Evolutionary conservation across 208 protist species (phyloP), one percentile per base, ranked within the genome.

Genomic region (Porcisia deanei): DNA sequence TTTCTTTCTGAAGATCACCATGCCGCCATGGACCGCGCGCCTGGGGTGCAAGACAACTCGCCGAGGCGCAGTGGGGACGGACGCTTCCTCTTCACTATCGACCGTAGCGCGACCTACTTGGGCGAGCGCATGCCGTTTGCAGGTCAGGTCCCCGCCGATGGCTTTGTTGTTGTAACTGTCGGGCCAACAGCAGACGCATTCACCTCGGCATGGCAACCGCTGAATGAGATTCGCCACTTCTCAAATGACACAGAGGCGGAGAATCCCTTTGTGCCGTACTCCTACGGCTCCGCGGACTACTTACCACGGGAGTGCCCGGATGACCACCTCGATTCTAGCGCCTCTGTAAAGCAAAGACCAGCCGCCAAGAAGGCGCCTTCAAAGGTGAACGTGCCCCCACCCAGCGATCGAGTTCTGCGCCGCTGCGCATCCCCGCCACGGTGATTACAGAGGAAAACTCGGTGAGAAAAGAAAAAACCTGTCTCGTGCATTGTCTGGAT

Each of bases 161-260:
- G 78, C 54, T 72, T 78, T 49, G 78, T 82, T 1, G 78, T 82
- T 16, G 78, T 82, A 25, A 78, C 72, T 30, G 59, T 82, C 20
- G 78, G 58, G 1, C 68, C 67, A 12, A 80, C 68, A 8, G 49
- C 68, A 41, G 76, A 80, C 20, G 76, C 76, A 12, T 69, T 70
- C 52, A 68, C 1, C 30, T 30, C 69, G 8, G 60, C 53, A 6
- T 80, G 68, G 72, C 67, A 59, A 45, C 54, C 72, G 58, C 18
- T 34, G 41, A 60, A 59, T 49, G 47, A 34, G 16, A 25, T 9
- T 0, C 45, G 52, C 30, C 65, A 57, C 52, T 20, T 73, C 53
- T 41, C 59, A 7, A 52, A 70, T 25, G 72, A 64, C 2, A 66
- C 45, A 16, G 65, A 81, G 34, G 54, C 60, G 18, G 55, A 74